Evolutionary conservation across 257 asterid genomes (phyloP), one percentile per base, ranked within the genome.

Genomic region (Lithospermum erythrorhizon): DNA sequence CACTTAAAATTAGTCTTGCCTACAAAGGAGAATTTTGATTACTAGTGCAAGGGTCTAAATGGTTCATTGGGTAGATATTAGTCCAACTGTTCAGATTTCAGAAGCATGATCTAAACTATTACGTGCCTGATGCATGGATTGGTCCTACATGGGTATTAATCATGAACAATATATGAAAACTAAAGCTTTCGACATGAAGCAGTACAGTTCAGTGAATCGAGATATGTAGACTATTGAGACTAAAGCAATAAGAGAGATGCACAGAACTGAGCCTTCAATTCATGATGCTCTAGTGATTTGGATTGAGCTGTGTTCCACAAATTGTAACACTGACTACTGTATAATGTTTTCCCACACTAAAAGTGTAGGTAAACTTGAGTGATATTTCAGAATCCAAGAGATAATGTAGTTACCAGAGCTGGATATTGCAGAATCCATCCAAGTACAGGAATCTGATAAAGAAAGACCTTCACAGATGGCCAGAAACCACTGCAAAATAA

Each of bases 381-480:
- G 1, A 5, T 22, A 61, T 22, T 17, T 17, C 60, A 54, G 61
- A 18, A 24, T 47, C 57, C 14, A 54, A 32, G 47, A 29, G 21
- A 24, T 2, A 64, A 30, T 60, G 49, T 21, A 78, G 87, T 76
- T 70, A 86, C 95, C 86, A 82, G 72, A 48, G 55, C 25, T 41
- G 86, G 94, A 69, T 80, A 87, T 70, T 74, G 90, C 58, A 87
- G 45, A 61, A 87, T 71, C 94, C 90, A 87, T 70, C 95, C 95
- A 67, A 87, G 16, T 57, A 87, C 77, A 18, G 95, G 95, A 74
- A 87, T 84, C 76, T 87, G 89, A 72, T 78, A 84, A 53, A 87
- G 81, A 73, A 84, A 87, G 61, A 53, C 85, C 81, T 82, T 79
- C 77, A 87, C 67, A 61, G 95, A 80, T 70, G 95, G 95, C 95